These are phyloP conservation scores for Aspergillus pseudoterreus DNA, from an alignment of 2,329 filamentous ascomycete genomes.

Conservation along the genomic window DNA sequence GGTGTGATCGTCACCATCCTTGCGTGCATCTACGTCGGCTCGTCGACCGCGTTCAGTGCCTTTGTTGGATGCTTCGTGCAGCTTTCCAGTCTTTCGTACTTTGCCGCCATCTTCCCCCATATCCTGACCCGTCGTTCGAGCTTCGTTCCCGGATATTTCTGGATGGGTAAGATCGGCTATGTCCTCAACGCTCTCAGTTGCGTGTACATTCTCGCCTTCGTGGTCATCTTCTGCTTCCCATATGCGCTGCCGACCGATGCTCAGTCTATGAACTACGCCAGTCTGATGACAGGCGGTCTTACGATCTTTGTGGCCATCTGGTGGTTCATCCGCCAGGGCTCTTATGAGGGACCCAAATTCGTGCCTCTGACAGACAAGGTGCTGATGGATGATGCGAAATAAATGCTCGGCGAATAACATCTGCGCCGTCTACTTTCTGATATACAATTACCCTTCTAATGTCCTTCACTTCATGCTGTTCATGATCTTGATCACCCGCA, in stretches of 20 bases:
- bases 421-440: background rate
- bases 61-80: constrained; percentile 58
- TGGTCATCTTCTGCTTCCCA: constrained; percentile 60
- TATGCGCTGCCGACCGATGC: constrained; percentile 45
- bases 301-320: constrained; percentile 48
- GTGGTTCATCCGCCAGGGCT: constrained; percentile 36
- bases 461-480: background rate
- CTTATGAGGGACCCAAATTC: constrained; percentile 35
- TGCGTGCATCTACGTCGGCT: constrained; percentile 56
- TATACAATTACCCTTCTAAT: background rate
- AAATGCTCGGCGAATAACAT: background rate
- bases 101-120: constrained; percentile 50
- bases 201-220: constrained; percentile 53
- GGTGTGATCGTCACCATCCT: constrained; percentile 50
- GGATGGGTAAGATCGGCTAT: constrained; percentile 50
- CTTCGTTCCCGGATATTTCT: constrained; percentile 53
- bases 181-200: constrained; percentile 50
- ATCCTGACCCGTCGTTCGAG: constrained; percentile 50
- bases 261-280: constrained; percentile 53
- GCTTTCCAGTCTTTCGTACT: constrained; percentile 54
- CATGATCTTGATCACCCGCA: background rate
- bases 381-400: constrained; percentile 29
- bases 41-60: constrained; percentile 53
- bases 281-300: constrained; percentile 50
- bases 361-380: constrained; percentile 33